Evolutionary conservation across 2,329 filamentous ascomycete species (phyloP), one percentile per base, ranked within the genome.

Genomic region (Curvularia verruculosa): DNA sequence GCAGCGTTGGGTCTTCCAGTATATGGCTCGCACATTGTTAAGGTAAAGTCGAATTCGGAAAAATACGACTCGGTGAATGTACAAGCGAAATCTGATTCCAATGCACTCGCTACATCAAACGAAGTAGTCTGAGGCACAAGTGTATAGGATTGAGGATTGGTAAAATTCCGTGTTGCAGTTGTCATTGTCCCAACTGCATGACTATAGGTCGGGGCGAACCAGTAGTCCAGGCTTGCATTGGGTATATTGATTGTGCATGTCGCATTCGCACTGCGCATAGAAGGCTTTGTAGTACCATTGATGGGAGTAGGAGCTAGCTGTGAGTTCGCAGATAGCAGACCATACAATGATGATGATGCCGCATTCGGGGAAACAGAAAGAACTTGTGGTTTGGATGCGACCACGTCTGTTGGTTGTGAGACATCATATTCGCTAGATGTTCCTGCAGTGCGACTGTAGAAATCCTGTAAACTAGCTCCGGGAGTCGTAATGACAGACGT

Each of bases 201-300:
- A 23, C 58, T 63, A 43, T 68, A 75, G 9, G 68, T 73, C 4
- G 70, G 64, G 15, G 63, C 63, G 49, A 65, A 74, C 74, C 74
- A 76, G 65, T 68, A 75, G 45, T 73, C 63, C 45, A 75, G 58
- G 52, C 58, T 69, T 15, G 72, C 74, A 45, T 50, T 66, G n/a
- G 69, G 70, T 28, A 76, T 65, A 40, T 76, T 71, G 37, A 77
- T 59, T 3, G 70, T 75, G 45, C 74, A 77, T 49, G 67, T 52
- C 50, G 64, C 61, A 41, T 66, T 64, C 19, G 50, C 52, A 13
- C 21, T 39, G 34, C 29, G 56, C 10, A 61, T 67, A 28, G 49
- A 54, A n/a, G 49, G 37, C 9, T 21, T 29, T 24, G 36, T 29
- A 3, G 56, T 44, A 13, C 31, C 36, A 23, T 55, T 47, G 28